phyloP scores from a whole-genome alignment of 768 basidiomycete genomes.

The Rhodotorula kratochvilovae region DNA sequence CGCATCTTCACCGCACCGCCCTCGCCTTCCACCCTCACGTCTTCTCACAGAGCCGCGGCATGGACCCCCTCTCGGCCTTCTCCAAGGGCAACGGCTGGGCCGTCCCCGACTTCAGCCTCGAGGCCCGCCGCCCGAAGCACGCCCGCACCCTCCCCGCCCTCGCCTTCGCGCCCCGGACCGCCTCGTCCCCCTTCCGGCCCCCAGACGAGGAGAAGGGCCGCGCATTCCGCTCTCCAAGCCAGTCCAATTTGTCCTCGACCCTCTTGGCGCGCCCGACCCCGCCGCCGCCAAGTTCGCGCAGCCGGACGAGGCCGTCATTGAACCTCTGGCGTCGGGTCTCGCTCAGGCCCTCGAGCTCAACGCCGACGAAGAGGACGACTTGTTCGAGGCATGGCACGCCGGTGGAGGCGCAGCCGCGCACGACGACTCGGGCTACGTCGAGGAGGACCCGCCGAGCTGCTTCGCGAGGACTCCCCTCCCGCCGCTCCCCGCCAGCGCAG shows the following conservation, averaged over 20 bases:
- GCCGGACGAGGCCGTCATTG: neutral
- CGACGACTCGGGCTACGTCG: neutral
- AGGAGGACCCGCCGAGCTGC: neutral
- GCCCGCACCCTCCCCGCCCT: neutral
- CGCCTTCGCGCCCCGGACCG: neutral
- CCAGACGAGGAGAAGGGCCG: conserved; percentile 36
- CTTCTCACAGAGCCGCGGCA: neutral
- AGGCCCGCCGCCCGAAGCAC: neutral
- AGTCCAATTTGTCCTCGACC: neutral
- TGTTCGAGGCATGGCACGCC: neutral
- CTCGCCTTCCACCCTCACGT: neutral
- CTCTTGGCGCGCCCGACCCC: neutral
- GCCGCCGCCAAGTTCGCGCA: no score
- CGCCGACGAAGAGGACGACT: conserved; percentile 6
- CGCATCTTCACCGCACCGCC: neutral
- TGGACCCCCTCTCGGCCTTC: neutral
- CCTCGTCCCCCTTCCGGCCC: neutral
- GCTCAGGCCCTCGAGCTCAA: neutral
- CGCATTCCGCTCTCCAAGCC: neutral
- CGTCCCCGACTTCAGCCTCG: conserved; percentile 8
- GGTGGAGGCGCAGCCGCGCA: neutral
- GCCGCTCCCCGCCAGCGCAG: neutral
- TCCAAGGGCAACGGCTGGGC: conserved; percentile 1
- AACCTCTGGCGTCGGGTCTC: neutral
- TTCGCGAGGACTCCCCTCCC: neutral